Evolutionary conservation across 108 stramenopile genomes (phyloP), one percentile per base, ranked within the genome.

Genomic region (Nannochloropsis gaditana): DNA sequence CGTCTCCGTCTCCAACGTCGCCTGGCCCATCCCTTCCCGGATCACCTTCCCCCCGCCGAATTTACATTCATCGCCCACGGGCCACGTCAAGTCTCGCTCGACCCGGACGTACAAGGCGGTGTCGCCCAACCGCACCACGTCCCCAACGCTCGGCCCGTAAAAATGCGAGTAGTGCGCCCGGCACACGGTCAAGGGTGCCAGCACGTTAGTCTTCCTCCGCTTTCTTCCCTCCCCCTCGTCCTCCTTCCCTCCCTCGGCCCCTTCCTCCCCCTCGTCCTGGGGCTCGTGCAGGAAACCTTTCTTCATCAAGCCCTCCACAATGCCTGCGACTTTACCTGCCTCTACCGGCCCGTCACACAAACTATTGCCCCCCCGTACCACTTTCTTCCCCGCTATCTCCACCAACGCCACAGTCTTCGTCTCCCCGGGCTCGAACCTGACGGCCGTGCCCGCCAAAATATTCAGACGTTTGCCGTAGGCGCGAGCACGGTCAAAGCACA

Each of bases 21-120:
- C 92, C 91, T 96, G 96, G 73, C 98, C 98, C 95, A 97, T 96
- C n/a, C 98, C 98, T 86, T 98, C 98, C 59, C 98, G 94, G 59
- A 98, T 85, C n/a, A 94, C 90, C 90, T 98, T 98, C 80, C 98
- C 98, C 9, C 96, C 98, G 59, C 97, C 98, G 90, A 98, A 98
- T 87, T 97, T 97, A 89, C 95, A 96, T 93, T 98, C 98, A 79
- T 98, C 98, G 11, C 98, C 98, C 47, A 50, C 47, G 11, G 47
- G 47, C 11, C 47, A 10, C 47, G 47, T 50, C 47, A 88, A 89
- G 87, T 94, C 93, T 11, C 88, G 41, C 90, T 97, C 94, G 41
- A 97, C 94, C 44, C 91, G 92, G 44, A 96, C 91, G 79, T 92
- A 89, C 43, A 98, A 92, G 42, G 89, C 85, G 15, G 96, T 97